Evolutionary conservation across 2,329 filamentous ascomycete species (phyloP).

Genomic region (Parafenestella ontariensis): DNA sequence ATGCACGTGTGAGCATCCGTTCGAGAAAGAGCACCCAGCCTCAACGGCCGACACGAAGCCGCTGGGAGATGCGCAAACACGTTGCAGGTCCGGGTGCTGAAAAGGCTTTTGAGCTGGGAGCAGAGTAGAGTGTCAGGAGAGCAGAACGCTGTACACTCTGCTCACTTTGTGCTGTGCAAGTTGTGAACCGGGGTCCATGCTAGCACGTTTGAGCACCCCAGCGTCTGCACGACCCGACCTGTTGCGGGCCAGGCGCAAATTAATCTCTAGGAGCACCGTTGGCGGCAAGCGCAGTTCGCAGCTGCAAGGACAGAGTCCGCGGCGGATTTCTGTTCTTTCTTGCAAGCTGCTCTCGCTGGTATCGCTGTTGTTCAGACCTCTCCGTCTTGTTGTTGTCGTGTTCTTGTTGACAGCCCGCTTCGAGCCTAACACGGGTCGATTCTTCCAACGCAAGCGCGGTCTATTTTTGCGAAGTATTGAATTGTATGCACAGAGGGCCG

Average conservation of each 20-base stretch:
- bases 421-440: constrained; percentile 5
- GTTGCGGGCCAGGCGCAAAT: constrained; percentile 22
- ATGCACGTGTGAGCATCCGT: neutral
- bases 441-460: no score
- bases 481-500: constrained; percentile 15
- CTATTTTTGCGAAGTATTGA: constrained; percentile 38
- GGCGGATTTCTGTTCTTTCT: neutral
- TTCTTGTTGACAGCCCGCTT: neutral
- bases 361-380: no score
- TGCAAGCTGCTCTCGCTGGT: neutral
- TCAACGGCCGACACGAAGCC: neutral
- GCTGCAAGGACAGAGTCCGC: constrained; percentile 1
- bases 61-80: constrained; percentile 1
- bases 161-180: neutral
- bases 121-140: neutral
- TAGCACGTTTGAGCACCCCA: constrained; percentile 29
- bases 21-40: neutral
- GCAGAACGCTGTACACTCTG: neutral
- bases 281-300: constrained; percentile 9
- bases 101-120: neutral
- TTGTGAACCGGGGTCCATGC: constrained; percentile 13
- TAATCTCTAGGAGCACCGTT: constrained; percentile 16
- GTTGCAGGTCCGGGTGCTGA: neutral
- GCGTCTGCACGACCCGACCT: constrained; percentile 25
- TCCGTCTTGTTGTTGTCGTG: constrained; percentile 1